These are phyloP conservation scores for Gardenia jasminoides DNA, from an alignment of 257 asterid genomes.

Conservation along the genomic window DNA sequence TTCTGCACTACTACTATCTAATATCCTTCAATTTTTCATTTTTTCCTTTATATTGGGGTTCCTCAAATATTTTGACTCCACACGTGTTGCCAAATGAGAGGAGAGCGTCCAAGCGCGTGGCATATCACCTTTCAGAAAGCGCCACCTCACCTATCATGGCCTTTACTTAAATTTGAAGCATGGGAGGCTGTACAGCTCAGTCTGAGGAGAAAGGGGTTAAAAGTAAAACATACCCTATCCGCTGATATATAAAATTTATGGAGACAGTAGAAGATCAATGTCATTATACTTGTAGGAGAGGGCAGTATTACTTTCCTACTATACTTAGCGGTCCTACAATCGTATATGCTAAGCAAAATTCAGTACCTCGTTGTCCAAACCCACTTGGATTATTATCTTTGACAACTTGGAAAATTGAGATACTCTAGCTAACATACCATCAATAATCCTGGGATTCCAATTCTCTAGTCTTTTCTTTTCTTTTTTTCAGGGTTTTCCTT, in stretches of 20 bases:
- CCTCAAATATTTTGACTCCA: conserved; percentile 13
- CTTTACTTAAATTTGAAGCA: conserved; percentile 50
- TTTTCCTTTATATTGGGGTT: not conserved
- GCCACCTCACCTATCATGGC: conserved; percentile 43
- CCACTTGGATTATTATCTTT: not conserved
- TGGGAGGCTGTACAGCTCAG: conserved; percentile 15
- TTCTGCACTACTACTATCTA: conserved; percentile 13
- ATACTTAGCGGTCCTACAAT: conserved; percentile 46
- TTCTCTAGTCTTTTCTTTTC: not conserved
- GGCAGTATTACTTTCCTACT: conserved; percentile 38
- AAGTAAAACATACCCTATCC: conserved; percentile 21
- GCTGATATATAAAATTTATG: conserved; percentile 1
- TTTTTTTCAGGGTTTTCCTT: too few relatives aligned
- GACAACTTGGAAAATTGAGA: not conserved
- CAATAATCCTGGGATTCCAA: not conserved
- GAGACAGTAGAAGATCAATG: conserved; percentile 30
- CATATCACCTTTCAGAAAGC: conserved; percentile 50
- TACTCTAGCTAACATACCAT: not conserved
- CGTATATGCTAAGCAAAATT: conserved; percentile 45
- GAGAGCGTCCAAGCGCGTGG: conserved; percentile 11
- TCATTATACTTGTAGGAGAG: conserved; percentile 32
- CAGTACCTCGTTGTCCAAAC: not conserved
- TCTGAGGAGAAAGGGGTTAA: conserved; percentile 8
- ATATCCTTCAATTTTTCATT: not conserved
- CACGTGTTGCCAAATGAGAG: conserved; percentile 13